These are phyloP conservation scores for Tuber microsphaerosporum DNA, from an alignment of 495 filamentous ascomycete genomes.

Conservation along the genomic window DNA sequence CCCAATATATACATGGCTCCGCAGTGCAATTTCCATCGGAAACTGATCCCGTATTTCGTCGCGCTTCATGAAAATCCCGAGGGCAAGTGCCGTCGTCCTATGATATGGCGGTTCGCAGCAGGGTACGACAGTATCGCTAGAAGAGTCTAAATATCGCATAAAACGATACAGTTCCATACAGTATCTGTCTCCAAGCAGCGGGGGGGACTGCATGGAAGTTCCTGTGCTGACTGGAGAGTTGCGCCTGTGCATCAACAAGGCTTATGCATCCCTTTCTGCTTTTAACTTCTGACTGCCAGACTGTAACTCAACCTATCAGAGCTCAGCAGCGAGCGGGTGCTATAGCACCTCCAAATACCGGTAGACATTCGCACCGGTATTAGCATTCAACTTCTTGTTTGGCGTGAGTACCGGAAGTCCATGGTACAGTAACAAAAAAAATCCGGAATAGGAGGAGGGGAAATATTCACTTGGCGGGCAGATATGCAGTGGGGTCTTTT, in stretches of 20 bases:
- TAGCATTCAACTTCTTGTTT: too few species aligned
- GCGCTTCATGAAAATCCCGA: too few species aligned
- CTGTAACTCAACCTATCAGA: neutral
- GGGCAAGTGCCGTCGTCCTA: neutral
- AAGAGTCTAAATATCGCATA: neutral
- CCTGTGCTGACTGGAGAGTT: neutral
- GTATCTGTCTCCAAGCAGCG: neutral
- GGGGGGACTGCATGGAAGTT: neutral
- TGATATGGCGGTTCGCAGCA: neutral
- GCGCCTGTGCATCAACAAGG: neutral
- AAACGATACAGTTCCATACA: neutral
- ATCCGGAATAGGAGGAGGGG: too few species aligned
- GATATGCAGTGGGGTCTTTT: too few species aligned
- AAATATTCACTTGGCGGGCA: too few species aligned
- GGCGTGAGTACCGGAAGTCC: too few species aligned
- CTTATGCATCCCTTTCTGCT: neutral
- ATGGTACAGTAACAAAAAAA: too few species aligned
- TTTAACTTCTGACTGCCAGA: neutral
- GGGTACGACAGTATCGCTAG: neutral
- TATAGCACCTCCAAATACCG: too few species aligned
- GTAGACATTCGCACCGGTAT: too few species aligned
- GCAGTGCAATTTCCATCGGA: neutral
- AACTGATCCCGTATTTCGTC: neutral
- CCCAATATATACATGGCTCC: neutral
- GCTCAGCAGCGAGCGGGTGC: neutral